These are phyloP conservation scores for Chrysopogon serrulatus DNA, from an alignment of 176 grass and related monocot genomes.

Conservation along the genomic window DNA sequence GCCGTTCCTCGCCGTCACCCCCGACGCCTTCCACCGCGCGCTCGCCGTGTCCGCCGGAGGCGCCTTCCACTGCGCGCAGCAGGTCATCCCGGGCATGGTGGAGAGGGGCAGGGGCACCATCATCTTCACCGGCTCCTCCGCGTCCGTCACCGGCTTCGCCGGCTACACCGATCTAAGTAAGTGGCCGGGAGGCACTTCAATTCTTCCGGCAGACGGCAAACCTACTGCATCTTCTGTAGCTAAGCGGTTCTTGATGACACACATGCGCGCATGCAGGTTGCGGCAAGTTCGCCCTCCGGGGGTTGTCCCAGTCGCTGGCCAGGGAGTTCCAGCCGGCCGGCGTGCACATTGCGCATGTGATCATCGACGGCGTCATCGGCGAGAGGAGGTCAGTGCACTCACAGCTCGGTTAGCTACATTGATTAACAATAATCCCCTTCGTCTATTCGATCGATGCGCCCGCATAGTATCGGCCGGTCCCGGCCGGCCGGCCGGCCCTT, in stretches of 20 bases:
- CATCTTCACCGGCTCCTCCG: slow-evolving; percentile 81
- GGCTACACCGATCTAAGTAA: slow-evolving; percentile 70
- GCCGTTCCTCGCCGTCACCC: slow-evolving; percentile 53
- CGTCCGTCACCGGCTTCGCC: slow-evolving; percentile 56
- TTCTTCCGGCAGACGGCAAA: too few species aligned
- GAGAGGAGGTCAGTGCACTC: slow-evolving; percentile 45
- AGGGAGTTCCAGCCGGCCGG: slow-evolving; percentile 73
- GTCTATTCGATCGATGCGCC: not conserved
- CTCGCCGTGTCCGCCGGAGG: slow-evolving; percentile 63
- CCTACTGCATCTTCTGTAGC: not conserved
- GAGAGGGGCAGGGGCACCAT: slow-evolving; percentile 85
- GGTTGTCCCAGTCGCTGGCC: slow-evolving; percentile 70
- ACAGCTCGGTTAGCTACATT: not conserved
- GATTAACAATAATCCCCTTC: not conserved
- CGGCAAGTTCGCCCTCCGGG: slow-evolving; percentile 83
- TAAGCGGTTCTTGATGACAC: not conserved
- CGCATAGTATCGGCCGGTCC: not conserved
- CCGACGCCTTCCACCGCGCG: slow-evolving; percentile 55
- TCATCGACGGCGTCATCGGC: slow-evolving; percentile 72
- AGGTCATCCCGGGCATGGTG: slow-evolving; percentile 89
- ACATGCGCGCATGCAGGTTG: slow-evolving; percentile 48
- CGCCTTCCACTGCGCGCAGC: slow-evolving; percentile 83
- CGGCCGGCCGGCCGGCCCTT: not conserved
- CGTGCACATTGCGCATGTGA: slow-evolving; percentile 81
- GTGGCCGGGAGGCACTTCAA: too few species aligned